These are phyloP conservation scores for Powellomyces hirtus DNA, from an alignment of 192 early-diverging fungal genomes.

Conservation along the genomic window DNA sequence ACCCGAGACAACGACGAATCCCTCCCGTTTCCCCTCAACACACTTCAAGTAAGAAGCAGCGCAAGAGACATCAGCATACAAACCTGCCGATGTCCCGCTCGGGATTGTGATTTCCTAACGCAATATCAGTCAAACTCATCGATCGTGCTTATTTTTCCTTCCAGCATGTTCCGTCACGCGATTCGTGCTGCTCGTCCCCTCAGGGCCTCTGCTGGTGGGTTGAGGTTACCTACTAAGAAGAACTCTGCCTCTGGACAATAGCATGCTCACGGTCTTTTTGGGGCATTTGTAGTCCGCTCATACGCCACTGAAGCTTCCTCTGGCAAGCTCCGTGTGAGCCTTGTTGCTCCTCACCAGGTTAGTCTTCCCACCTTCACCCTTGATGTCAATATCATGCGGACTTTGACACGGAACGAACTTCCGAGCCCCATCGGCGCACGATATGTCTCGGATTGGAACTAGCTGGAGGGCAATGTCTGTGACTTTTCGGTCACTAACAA, in stretches of 20 bases:
- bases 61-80: too few relatives aligned
- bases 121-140: too few relatives aligned
- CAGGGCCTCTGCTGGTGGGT: neutral
- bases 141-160: neutral
- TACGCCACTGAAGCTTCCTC: slow-evolving; percentile 81
- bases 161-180: slow-evolving; percentile 19
- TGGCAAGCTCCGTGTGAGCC: slow-evolving; percentile 81
- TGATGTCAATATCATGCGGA: neutral
- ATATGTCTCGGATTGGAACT: neutral
- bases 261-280: neutral
- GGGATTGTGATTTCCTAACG: too few relatives aligned
- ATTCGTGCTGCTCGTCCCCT: slow-evolving; percentile 8
- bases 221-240: neutral
- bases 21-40: too few relatives aligned
- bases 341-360: slow-evolving; percentile 89
- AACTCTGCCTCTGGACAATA: neutral
- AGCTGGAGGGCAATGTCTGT: too few relatives aligned
- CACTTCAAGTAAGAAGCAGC: too few relatives aligned
- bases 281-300: slow-evolving; percentile 53
- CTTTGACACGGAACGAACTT: neutral
- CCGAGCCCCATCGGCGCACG: neutral
- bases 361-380: too few relatives aligned
- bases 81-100: too few relatives aligned
- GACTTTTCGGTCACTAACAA: neutral
- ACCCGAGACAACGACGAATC: too few relatives aligned